These are phyloP conservation scores for Xylariales sp. DNA, from an alignment of 2,329 filamentous ascomycete species.

Conservation along the genomic window DNA sequence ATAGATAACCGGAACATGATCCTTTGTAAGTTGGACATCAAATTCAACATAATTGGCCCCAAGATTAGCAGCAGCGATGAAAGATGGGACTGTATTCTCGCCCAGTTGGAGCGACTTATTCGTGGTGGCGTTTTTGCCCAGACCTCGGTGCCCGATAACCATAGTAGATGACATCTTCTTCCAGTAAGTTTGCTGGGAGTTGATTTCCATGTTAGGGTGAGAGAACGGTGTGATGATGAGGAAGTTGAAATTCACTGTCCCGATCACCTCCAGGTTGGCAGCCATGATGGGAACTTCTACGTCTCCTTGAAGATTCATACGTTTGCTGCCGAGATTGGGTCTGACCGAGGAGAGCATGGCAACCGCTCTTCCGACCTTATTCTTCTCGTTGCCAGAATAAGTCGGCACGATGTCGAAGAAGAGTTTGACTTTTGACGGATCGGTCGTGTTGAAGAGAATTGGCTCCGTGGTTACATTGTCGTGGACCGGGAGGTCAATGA, in stretches of 20 bases:
- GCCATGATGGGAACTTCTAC: slow-evolving; percentile 88
- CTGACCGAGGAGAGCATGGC: slow-evolving; percentile 84
- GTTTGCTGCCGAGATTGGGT: slow-evolving; percentile 74
- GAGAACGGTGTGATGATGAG: slow-evolving; percentile 90
- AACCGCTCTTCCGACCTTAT: slow-evolving; percentile 84
- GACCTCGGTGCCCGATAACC: slow-evolving; percentile 67
- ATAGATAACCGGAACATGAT: slow-evolving; percentile 96
- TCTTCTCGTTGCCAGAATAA: slow-evolving; percentile 84
- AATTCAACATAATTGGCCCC: slow-evolving; percentile 74
- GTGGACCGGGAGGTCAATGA: slow-evolving; percentile 89
- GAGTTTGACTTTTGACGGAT: slow-evolving; percentile 78
- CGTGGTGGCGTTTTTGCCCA: slow-evolving; percentile 85
- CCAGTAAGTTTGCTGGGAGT: slow-evolving; percentile 91
- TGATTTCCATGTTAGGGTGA: slow-evolving; percentile 91
- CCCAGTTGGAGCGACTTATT: slow-evolving; percentile 89
- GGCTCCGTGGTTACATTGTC: slow-evolving; percentile 93
- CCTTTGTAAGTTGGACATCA: slow-evolving; percentile 97
- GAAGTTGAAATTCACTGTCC: slow-evolving; percentile 95
- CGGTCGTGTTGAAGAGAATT: slow-evolving; percentile 78
- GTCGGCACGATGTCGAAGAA: slow-evolving; percentile 95
- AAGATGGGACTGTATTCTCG: slow-evolving; percentile 93
- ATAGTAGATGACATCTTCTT: slow-evolving; percentile 86
- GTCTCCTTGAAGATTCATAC: slow-evolving; percentile 91
- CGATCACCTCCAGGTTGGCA: slow-evolving; percentile 82
- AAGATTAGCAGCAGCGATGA: slow-evolving; percentile 91